Evolutionary conservation across 352 stramenopile genomes (phyloP), one percentile per base, ranked within the genome.

Genomic region (Pilasporangium apinafurcum): DNA sequence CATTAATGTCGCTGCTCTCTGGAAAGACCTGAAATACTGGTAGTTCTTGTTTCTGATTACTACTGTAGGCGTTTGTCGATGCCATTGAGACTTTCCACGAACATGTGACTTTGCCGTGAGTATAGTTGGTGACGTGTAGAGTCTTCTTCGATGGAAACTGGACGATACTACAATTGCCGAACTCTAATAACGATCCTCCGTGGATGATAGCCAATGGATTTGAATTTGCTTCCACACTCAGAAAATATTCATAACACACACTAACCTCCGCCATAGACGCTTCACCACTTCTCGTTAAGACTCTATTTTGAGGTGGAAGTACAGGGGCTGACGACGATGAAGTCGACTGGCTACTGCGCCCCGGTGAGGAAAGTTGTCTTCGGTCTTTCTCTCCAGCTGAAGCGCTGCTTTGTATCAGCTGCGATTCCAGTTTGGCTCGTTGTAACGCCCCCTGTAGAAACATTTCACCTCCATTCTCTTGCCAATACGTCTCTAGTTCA

Each of bases 251-350:
- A 41, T 86, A 58, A 14, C 71, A 92, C 27, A 80, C 56, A 12
- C 85, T 63, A 5, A 95, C 60, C 5, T 92, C 69, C 6, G 67
- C 68, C 14, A 93, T 42, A 0, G 79, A 72, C 14, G 81, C 70
- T 48, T 96, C 88, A 8, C 88, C 88, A 29, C 83, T 96, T 18
- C 86, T 59, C 4, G 85, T 95, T 9, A 93, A 62, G 1, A 96
- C 50, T 13, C 47, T 59, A 44, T 52, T 78, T 13, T 37, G 56
- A 14, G 44, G 42, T 17, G 51, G 56, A 13, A 73, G 16, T 5
- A 4, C 16, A 29, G 13, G 13, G 5, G 28, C 12, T 21, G 18
- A 1, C 1, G 13, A 5, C 12, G 20, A 4, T 4, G 18, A 2
- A 39, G 10, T 26, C 3, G 37, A 7, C 30, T 37, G 26, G 17